phyloP scores from a whole-genome alignment of 2,329 filamentous ascomycete genomes.

The Trichoderma semiorbis region DNA sequence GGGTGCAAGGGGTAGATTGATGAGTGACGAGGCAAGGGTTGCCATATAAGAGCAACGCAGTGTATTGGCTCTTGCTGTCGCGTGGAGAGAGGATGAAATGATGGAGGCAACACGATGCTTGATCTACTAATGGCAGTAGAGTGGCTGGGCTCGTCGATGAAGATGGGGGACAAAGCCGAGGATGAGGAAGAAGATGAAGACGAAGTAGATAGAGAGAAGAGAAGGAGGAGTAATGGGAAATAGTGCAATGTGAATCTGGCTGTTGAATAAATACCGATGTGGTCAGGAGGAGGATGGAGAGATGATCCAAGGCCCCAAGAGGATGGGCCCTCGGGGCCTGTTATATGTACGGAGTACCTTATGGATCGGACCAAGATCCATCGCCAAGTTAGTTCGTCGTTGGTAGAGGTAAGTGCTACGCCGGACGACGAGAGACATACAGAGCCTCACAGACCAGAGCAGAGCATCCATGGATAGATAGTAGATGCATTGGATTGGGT shows the following conservation, averaged over 20 bases:
- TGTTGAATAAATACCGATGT: not conserved
- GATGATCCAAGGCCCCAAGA: not conserved
- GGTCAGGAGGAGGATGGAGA: not conserved
- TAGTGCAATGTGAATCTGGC: not conserved
- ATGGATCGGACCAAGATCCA: slow-evolving; percentile 10
- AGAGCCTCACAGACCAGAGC: not conserved
- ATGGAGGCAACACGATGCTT: not conserved
- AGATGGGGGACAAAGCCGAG: not conserved
- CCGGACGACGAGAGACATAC: not conserved
- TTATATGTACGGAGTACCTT: not conserved
- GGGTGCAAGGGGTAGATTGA: not conserved
- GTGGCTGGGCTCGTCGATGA: not conserved
- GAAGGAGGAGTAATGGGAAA: not conserved
- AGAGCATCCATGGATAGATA: too few relatives aligned
- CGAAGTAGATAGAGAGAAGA: not conserved
- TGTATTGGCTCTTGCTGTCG: not conserved
- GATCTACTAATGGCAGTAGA: not conserved
- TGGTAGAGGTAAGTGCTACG: not conserved
- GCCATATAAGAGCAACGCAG: not conserved
- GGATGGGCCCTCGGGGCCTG: not conserved
- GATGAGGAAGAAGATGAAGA: not conserved
- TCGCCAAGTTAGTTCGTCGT: not conserved
- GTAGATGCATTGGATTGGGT: not conserved
- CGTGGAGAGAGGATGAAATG: not conserved
- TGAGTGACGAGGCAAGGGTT: not conserved